Evolutionary conservation across 257 asterid genomes (phyloP), one percentile per base, ranked within the genome.

Genomic region (Solanum sitiens): DNA sequence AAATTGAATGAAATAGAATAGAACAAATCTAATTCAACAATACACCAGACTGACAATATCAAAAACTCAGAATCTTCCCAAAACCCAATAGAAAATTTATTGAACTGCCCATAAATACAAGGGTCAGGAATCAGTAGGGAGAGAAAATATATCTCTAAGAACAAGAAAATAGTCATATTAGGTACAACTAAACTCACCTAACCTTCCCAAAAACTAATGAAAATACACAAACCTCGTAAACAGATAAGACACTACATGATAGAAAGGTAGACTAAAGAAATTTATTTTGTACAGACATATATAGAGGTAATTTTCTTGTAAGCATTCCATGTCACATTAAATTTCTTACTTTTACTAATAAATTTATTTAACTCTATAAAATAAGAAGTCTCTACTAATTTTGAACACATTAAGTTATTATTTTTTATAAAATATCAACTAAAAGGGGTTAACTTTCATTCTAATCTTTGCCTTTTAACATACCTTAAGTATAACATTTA

Each of bases 31-130:
- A 53, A 68, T 50, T 30, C 40, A 87, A 85, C 39, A 23, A 87
- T 86, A 71, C 74, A 87, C 90, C 90, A 87, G 65, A 45, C 84
- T 15, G 65, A 27, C 84, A 27, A 35, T 7, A 77, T 77, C 63
- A 77, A 77, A 44, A 42, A 25, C 15, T 42, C 37, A 37, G 37
- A 76, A 44, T 44, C 39, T 47, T 14, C 25, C 63, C 14, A 77
- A 44, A 42, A 42, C n/a, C 11, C 10, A 8, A 79, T 0, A 15
- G 39, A 79, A 77, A 45, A 45, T 45, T 13, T 27, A 79, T 27
- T n/a, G 5, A 77, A 25, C 65, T 14, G 2, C 25, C 63, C 84
- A 10, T 10, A 77, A 77, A 44, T 44, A 25, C 4, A 44, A 44
- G 84, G 25, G 40, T 77, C 39, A 5, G 9, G 25, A 25, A 9